Conservation (phyloP, 305 asterid species). For the Fraxinus sp. region DNA sequence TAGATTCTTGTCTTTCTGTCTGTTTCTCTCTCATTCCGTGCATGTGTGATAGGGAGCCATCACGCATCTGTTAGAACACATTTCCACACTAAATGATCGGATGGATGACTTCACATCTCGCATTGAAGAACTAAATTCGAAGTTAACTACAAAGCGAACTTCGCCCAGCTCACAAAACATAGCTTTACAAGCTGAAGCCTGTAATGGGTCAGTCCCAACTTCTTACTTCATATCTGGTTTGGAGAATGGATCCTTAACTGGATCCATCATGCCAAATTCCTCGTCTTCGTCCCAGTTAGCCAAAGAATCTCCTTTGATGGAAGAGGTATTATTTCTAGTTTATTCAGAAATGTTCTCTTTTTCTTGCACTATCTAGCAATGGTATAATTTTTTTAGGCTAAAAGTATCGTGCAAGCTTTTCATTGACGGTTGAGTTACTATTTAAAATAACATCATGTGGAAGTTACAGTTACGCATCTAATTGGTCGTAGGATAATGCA, state of each 20-base stretch:
- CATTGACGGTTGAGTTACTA: background rate
- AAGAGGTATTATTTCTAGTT: constrained; percentile 61
- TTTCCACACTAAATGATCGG: constrained; percentile 75
- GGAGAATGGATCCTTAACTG: constrained; percentile 83
- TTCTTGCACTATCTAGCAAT: background rate
- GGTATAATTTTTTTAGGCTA: background rate
- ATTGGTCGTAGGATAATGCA: background rate
- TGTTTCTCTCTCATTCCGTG: constrained; percentile 3
- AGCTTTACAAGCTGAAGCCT: constrained; percentile 53
- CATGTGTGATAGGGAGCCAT: constrained; percentile 52
- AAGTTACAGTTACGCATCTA: background rate
- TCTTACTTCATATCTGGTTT: constrained; percentile 83
- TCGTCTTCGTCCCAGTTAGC: constrained; percentile 73
- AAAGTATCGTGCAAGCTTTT: background rate
- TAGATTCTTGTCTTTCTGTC: background rate
- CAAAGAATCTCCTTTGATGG: constrained; percentile 64
- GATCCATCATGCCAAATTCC: constrained; percentile 63
- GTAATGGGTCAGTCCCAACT: constrained; percentile 83
- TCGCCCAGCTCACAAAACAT: constrained; percentile 57
- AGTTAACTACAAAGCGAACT: constrained; percentile 47
- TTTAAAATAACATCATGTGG: background rate
- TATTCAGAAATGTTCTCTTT: background rate
- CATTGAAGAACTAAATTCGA: constrained; percentile 72
- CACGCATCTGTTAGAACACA: constrained; percentile 84
- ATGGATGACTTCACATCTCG: constrained; percentile 86